phyloP scores from a whole-genome alignment of 441 rosid genomes.

The Pelargonium australe region DNA sequence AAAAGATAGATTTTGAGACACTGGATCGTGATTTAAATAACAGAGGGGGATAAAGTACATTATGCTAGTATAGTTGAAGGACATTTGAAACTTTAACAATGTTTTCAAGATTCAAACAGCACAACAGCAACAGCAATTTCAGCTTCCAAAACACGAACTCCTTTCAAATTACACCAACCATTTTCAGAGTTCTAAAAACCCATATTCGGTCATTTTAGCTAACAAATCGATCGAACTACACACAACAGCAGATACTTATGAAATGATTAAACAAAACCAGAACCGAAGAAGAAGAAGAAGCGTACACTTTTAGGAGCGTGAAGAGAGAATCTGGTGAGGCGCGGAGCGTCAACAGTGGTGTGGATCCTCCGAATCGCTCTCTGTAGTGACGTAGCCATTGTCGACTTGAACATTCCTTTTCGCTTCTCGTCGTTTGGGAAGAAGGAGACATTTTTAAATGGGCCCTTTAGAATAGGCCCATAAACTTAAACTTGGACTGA shows the following conservation, averaged over 20 bases:
- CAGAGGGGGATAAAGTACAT: too few relatives aligned
- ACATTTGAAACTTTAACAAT: background rate
- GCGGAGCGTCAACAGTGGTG: constrained; percentile 35
- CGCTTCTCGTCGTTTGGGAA: background rate
- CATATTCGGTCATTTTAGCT: background rate
- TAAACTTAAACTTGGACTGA: background rate
- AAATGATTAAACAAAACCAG: background rate
- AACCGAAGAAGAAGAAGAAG: background rate
- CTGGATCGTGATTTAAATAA: too few relatives aligned
- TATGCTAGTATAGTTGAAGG: too few relatives aligned
- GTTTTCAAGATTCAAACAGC: background rate
- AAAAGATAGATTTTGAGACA: too few relatives aligned
- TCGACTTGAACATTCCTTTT: background rate
- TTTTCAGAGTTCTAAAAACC: background rate
- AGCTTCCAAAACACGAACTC: too few relatives aligned
- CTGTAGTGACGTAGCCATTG: constrained; percentile 19
- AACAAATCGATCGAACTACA: background rate
- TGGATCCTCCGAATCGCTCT: constrained; percentile 46
- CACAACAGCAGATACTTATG: background rate
- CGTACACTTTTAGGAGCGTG: constrained; percentile 58
- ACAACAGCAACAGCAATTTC: background rate
- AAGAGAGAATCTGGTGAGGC: constrained; percentile 61
- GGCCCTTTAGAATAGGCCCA: background rate
- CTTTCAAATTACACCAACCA: background rate
- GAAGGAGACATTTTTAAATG: background rate